Conservation (phyloP, 805 yeast species). For the Yarrowia keelungensis region DNA sequence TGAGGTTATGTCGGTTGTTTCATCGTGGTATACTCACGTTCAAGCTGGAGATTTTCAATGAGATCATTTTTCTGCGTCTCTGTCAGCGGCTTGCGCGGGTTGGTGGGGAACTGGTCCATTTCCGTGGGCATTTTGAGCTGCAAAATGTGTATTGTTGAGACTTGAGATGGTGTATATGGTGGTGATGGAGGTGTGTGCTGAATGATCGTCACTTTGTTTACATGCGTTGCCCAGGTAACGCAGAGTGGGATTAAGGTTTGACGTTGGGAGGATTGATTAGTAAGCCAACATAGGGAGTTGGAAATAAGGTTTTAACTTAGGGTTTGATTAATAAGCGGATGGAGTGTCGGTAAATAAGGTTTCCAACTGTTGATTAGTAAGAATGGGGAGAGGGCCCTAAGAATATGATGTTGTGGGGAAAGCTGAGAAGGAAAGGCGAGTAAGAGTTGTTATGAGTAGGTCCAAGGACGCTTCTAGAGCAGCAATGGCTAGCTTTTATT, state of each 20-base stretch:
- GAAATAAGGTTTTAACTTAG: background rate
- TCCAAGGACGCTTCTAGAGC: too few species aligned
- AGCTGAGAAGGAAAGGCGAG: background rate
- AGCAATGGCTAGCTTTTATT: too few species aligned
- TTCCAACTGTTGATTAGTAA: too few species aligned
- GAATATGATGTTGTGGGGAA: too few species aligned
- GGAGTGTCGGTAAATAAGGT: too few species aligned
- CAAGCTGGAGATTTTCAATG: conserved; percentile 42
- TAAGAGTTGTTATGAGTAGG: too few species aligned
- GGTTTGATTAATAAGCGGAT: background rate
- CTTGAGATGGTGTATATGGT: too few species aligned
- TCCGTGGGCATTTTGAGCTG: conserved; percentile 12
- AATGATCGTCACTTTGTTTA: conserved; percentile 8
- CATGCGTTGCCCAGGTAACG: conserved; percentile 17
- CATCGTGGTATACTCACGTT: conserved; percentile 40
- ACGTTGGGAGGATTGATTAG: background rate
- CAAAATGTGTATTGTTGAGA: background rate
- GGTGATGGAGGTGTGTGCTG: too few species aligned
- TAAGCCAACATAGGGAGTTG: too few species aligned
- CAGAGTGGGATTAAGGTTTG: background rate
- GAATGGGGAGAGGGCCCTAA: background rate
- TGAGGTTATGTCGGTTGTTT: background rate
- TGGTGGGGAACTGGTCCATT: conserved; percentile 32
- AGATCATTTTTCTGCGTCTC: conserved; percentile 39
- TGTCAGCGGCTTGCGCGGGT: conserved; percentile 38